Percentiles rank a stretch among this genome's conserved stretches.
Conservation (phyloP, 192 early-diverging fungal genomes). For the Entomortierella beljakovae region DNA sequence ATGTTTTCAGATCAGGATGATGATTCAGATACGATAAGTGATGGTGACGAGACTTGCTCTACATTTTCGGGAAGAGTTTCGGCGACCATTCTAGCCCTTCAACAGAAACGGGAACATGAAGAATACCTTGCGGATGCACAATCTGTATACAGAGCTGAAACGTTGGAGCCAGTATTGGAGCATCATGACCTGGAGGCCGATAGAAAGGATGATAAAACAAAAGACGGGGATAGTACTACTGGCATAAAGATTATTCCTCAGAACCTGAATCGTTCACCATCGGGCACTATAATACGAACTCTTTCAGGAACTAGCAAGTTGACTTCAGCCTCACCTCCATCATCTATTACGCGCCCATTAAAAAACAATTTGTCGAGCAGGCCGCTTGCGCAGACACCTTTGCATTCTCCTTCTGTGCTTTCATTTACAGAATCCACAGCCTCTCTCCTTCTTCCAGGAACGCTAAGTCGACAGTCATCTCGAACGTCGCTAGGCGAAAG, state of each 20-base stretch:
- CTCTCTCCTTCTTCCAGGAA: conserved; percentile 18
- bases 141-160: conserved; percentile 41
- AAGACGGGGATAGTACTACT: conserved; percentile 4
- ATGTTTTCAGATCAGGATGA: conserved; percentile 53
- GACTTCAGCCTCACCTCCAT: not conserved
- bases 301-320: conserved; percentile 13
- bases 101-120: conserved; percentile 32
- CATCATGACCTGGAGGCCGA: conserved; percentile 3
- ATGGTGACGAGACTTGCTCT: conserved; percentile 30
- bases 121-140: conserved; percentile 32
- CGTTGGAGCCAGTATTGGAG: conserved; percentile 30
- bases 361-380: conserved; percentile 23
- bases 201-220: not conserved
- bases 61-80: conserved; percentile 46
- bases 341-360: conserved; percentile 13
- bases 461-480: conserved; percentile 27
- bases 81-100: conserved; percentile 40
- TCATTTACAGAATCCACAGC: conserved; percentile 25
- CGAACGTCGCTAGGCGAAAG: conserved; percentile 7
- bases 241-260: not conserved
- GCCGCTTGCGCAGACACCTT: conserved; percentile 43
- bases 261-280: not conserved
- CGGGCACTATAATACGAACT: conserved; percentile 18
- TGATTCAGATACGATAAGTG: conserved; percentile 33
- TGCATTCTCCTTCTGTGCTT: conserved; percentile 29